These are phyloP conservation scores for Tricholoma flavovirens DNA, from an alignment of 768 basidiomycete genomes.

Conservation along the genomic window DNA sequence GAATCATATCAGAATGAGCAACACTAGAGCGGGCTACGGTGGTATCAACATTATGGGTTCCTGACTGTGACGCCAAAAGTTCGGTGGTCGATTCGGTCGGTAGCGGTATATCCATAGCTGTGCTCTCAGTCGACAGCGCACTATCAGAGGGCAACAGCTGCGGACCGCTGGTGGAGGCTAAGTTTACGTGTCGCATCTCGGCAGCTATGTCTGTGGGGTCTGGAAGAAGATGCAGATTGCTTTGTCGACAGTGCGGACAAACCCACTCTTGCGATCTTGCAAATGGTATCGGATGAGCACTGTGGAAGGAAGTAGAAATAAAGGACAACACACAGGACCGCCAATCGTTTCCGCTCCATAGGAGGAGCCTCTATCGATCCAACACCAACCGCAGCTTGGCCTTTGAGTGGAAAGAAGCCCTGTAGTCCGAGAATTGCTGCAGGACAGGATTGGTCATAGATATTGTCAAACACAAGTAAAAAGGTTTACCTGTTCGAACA, in stretches of 20 bases:
- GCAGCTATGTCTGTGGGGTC: slow-evolving; percentile 38
- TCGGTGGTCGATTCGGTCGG: background rate
- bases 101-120: background rate
- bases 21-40: slow-evolving; percentile 5
- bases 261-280: slow-evolving; percentile 74
- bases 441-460: slow-evolving; percentile 1
- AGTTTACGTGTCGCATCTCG: background rate
- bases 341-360: slow-evolving; percentile 72
- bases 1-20: slow-evolving; percentile 7
- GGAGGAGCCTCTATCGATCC: slow-evolving; percentile 81
- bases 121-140: background rate
- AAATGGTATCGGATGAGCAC: slow-evolving; percentile 5
- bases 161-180: background rate
- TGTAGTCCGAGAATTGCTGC: slow-evolving; percentile 83
- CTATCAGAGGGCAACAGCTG: background rate
- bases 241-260: slow-evolving; percentile 66
- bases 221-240: slow-evolving; percentile 67
- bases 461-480: background rate
- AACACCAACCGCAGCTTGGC: slow-evolving; percentile 80
- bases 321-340: slow-evolving; percentile 51
- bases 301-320: slow-evolving; percentile 2
- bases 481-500: slow-evolving; percentile 73
- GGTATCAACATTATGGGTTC: slow-evolving; percentile 9
- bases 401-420: slow-evolving; percentile 84
- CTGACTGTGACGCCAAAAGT: slow-evolving; percentile 1